These are phyloP conservation scores for Euryodendron excelsum DNA, from an alignment of 148 eudicot species.

Conservation along the genomic window DNA sequence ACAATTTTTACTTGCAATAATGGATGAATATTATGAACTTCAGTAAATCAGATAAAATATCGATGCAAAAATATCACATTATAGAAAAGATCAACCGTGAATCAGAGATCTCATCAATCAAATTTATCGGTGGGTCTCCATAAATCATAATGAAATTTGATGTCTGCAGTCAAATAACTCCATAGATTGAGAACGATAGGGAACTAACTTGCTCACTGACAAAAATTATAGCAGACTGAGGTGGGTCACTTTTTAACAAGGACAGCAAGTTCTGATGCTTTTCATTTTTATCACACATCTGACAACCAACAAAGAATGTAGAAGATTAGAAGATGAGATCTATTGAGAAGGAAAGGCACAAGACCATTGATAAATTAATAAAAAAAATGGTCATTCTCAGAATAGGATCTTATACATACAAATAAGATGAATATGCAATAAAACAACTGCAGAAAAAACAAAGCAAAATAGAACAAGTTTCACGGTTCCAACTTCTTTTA, in stretches of 20 bases:
- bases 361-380: background rate
- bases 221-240: constrained; percentile 86
- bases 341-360: background rate
- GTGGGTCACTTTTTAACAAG: constrained; percentile 64
- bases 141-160: background rate
- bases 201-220: constrained; percentile 80
- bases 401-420: too few relatives aligned
- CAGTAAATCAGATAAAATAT: background rate
- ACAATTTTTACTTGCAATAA: background rate
- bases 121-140: background rate
- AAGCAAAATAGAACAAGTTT: background rate
- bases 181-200: background rate
- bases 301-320: constrained; percentile 18
- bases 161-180: background rate
- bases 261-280: constrained; percentile 55
- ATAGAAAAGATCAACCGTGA: background rate
- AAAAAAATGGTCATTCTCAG: background rate
- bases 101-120: background rate
- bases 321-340: background rate
- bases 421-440: background rate
- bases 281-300: constrained; percentile 63
- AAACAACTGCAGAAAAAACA: background rate
- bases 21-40: background rate
- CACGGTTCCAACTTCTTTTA: constrained; percentile 24
- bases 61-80: background rate